These are phyloP conservation scores for Backusella circina DNA, from an alignment of 192 early-diverging fungal species.

Conservation along the genomic window DNA sequence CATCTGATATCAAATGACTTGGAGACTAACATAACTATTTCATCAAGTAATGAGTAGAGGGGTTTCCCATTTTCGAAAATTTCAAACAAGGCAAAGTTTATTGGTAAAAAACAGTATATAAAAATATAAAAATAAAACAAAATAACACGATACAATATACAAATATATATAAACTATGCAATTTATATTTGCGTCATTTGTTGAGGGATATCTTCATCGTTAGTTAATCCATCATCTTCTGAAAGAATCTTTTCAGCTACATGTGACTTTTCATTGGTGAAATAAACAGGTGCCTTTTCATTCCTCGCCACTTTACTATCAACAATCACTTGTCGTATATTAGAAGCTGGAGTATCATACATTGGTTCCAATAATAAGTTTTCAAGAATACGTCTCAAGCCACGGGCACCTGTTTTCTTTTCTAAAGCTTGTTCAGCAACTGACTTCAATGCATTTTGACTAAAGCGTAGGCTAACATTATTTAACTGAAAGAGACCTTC, in stretches of 20 bases:
- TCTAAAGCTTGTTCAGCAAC: slow-evolving; percentile 75
- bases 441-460: slow-evolving; percentile 56
- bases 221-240: slow-evolving; percentile 10
- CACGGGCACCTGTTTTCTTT: slow-evolving; percentile 86
- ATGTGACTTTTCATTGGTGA: slow-evolving; percentile 39
- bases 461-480: slow-evolving; percentile 64
- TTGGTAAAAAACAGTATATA: not conserved
- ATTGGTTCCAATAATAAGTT: slow-evolving; percentile 63
- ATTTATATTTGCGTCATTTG: slow-evolving; percentile 23
- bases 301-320: slow-evolving; percentile 61
- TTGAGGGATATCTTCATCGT: slow-evolving; percentile 1
- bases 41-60: too few species aligned
- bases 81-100: not conserved
- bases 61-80: not conserved
- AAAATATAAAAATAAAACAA: not conserved
- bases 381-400: slow-evolving; percentile 82
- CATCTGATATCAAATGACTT: not conserved
- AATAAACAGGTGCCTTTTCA: slow-evolving; percentile 63
- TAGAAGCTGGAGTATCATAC: slow-evolving; percentile 78
- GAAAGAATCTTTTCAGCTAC: slow-evolving; percentile 9
- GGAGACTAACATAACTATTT: not conserved
- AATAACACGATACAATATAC: not conserved
- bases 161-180: not conserved
- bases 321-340: slow-evolving; percentile 69
- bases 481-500: slow-evolving; percentile 68